phyloP scores from a whole-genome alignment of 169 alveolate genomes.

The Plasmodium vinckei region DNA sequence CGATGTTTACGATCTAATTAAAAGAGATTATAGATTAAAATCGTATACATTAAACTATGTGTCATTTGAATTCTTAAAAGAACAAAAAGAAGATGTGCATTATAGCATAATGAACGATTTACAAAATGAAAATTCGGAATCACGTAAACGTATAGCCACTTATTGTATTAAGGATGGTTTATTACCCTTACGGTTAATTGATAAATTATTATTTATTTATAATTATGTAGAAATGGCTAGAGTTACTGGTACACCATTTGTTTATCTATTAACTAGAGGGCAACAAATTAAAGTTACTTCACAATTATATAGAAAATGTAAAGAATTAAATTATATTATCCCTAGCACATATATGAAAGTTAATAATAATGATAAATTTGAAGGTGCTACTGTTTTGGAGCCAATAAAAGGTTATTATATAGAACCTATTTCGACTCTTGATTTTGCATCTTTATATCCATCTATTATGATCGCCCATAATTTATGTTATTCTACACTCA shows the following conservation, averaged over 20 bases:
- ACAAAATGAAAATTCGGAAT: conserved; percentile 94
- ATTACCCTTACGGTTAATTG: conserved; percentile 96
- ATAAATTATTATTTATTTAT: conserved; percentile 95
- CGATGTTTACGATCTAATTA: conserved; percentile 97
- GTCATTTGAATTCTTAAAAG: conserved; percentile 96
- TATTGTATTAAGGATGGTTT: conserved; percentile 99
- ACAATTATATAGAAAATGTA: conserved; percentile 94
- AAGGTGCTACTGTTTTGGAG: conserved; percentile 97
- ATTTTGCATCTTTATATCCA: conserved; percentile 99
- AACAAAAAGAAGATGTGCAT: conserved; percentile 99
- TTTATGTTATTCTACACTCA: conserved; percentile 97
- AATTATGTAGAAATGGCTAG: conserved; percentile 99
- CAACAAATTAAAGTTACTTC: conserved; percentile 98
- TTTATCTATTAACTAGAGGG: conserved; percentile 94
- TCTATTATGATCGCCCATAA: conserved; percentile 99
- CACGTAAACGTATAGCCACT: conserved; percentile 98
- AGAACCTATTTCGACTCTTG: conserved; percentile 99
- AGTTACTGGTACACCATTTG: conserved; percentile 99
- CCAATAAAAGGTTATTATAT: conserved; percentile 96
- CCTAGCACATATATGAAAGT: conserved; percentile 89
- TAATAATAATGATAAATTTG: conserved; percentile 88
- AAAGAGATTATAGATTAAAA: conserved; percentile 96
- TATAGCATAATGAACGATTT: conserved; percentile 96
- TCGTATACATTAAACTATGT: conserved; percentile 98
- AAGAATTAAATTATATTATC: conserved; percentile 89